Evolutionary conservation across 1,284 basidiomycete genomes (phyloP).

Genomic region (Cerioporus squamosus): DNA sequence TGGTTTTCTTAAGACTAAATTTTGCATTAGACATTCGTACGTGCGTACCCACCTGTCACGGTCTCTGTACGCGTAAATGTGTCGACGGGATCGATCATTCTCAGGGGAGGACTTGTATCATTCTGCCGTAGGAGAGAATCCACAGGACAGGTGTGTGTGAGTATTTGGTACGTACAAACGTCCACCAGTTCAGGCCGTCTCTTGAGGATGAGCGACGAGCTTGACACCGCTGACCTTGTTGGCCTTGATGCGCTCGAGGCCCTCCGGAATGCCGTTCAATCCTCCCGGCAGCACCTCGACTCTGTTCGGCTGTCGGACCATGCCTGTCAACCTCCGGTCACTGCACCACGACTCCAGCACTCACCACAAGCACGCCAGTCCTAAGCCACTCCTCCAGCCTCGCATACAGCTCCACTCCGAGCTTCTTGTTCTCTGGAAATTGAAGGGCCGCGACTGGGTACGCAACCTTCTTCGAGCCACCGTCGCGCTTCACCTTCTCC

Average conservation of each 20-base stretch:
- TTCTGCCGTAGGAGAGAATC: too few relatives aligned
- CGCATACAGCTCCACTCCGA: not conserved
- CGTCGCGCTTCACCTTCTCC: not conserved
- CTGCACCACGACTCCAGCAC: not conserved
- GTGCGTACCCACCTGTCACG: too few relatives aligned
- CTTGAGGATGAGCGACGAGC: constrained; percentile 50
- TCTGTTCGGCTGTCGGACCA: constrained; percentile 24
- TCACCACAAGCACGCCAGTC: not conserved
- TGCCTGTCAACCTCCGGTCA: not conserved
- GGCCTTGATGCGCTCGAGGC: constrained; percentile 44
- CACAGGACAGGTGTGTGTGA: too few relatives aligned
- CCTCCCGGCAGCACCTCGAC: constrained; percentile 50
- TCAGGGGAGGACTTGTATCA: too few relatives aligned
- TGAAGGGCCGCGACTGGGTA: not conserved
- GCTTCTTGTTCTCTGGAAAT: not conserved
- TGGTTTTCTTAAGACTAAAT: too few relatives aligned
- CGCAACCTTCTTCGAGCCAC: not conserved
- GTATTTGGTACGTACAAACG: too few relatives aligned
- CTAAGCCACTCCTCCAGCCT: not conserved
- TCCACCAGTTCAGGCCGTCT: constrained; percentile 20
- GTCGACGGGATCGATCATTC: too few relatives aligned
- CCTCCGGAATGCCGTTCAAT: constrained; percentile 46
- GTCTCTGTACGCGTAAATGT: too few relatives aligned
- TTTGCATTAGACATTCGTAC: too few relatives aligned
- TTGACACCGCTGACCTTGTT: constrained; percentile 54